Evolutionary conservation across 345 rosid genomes (phyloP).

Genomic region (Arabidopsis arenosa): DNA sequence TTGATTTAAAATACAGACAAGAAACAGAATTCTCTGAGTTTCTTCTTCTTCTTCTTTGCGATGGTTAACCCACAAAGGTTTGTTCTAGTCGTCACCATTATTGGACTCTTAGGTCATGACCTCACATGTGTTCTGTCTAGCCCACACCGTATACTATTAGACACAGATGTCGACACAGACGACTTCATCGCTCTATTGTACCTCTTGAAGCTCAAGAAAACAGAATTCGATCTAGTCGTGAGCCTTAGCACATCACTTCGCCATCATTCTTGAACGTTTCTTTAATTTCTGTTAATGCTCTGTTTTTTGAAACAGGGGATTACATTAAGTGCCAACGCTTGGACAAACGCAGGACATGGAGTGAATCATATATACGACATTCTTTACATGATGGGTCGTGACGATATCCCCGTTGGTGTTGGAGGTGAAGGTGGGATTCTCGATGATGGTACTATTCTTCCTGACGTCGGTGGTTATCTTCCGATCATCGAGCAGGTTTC

Average conservation of each 20-base stretch:
- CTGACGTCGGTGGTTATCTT: slow-evolving; percentile 84
- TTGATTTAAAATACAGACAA: not conserved
- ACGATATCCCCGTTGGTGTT: slow-evolving; percentile 75
- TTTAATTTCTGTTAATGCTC: not conserved
- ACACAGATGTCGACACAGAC: slow-evolving; percentile 84
- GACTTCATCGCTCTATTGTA: slow-evolving; percentile 83
- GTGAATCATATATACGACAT: slow-evolving; percentile 77
- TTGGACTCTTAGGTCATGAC: slow-evolving; percentile 21
- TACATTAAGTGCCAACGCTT: slow-evolving; percentile 69
- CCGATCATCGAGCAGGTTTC: slow-evolving; percentile 83
- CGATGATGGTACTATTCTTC: slow-evolving; percentile 63
- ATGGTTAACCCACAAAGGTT: slow-evolving; percentile 20
- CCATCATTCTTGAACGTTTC: not conserved
- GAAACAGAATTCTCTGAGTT: not conserved
- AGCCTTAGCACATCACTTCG: not conserved
- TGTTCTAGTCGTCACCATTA: slow-evolving; percentile 10
- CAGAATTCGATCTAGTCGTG: slow-evolving; percentile 78
- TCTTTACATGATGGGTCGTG: slow-evolving; percentile 81
- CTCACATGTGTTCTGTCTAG: slow-evolving; percentile 11
- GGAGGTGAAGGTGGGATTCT: slow-evolving; percentile 89
- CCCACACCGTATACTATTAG: slow-evolving; percentile 69
- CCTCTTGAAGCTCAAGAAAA: slow-evolving; percentile 76
- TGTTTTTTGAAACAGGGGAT: slow-evolving; percentile 59
- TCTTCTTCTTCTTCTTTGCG: slow-evolving; percentile 1
- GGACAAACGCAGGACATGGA: slow-evolving; percentile 87